Conservation (phyloP, 805 yeast species). For the Metschnikowia hibisci region DNA sequence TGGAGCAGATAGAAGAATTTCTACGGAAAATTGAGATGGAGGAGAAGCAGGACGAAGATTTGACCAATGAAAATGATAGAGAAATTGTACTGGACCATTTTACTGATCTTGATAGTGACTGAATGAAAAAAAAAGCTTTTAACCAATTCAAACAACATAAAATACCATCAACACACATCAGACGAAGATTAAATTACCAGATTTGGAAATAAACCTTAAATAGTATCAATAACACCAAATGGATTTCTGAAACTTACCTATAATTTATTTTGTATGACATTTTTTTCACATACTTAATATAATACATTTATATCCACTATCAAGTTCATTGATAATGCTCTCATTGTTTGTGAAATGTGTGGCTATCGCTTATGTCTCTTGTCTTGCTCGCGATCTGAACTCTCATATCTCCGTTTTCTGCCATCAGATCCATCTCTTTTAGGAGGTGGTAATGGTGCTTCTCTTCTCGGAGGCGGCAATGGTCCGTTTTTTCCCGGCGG, state of each 20-base stretch:
- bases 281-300: too few relatives aligned
- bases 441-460: not conserved
- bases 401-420: conserved; percentile 25
- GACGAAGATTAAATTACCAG: too few relatives aligned
- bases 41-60: conserved; percentile 1
- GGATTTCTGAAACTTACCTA: too few relatives aligned
- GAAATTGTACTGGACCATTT: conserved; percentile 4
- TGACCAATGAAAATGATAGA: not conserved
- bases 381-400: conserved; percentile 24
- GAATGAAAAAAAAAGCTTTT: too few relatives aligned
- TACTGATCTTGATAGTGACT: conserved; percentile 4
- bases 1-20: conserved; percentile 25
- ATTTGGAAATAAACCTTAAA: too few relatives aligned
- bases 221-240: too few relatives aligned
- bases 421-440: not conserved
- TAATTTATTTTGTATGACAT: too few relatives aligned
- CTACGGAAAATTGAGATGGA: conserved; percentile 3
- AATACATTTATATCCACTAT: too few relatives aligned
- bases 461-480: conserved; percentile 4
- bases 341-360: not conserved
- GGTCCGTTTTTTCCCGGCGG: conserved; percentile 6
- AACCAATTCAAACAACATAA: too few relatives aligned
- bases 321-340: too few relatives aligned
- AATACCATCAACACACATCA: too few relatives aligned
- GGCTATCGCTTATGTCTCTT: conserved; percentile 28